A percentile compares a stretch with the other conserved stretches of the same genome.
Evolutionary conservation across 352 stramenopile genomes (phyloP).

Genomic region (Phytophthora capsici): DNA sequence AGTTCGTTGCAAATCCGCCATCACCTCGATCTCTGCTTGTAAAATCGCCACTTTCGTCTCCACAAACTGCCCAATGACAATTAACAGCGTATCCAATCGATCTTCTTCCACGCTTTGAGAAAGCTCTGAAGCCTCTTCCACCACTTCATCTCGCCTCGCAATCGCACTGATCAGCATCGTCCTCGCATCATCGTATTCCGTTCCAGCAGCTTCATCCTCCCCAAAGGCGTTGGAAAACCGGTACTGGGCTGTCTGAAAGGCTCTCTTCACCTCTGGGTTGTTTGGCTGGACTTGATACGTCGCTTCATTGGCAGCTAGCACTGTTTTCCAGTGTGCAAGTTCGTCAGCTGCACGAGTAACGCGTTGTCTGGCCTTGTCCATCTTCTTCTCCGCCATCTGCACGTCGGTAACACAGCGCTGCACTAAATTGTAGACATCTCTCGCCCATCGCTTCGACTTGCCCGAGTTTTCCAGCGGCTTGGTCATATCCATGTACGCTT

Average conservation of each 20-base stretch:
- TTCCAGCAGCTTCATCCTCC: conserved; percentile 63
- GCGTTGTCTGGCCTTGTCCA: conserved; percentile 71
- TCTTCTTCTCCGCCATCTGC: conserved; percentile 71
- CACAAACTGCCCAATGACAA: conserved; percentile 88
- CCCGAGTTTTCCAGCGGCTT: conserved; percentile 78
- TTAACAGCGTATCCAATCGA: conserved; percentile 81
- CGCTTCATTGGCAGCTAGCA: conserved; percentile 81
- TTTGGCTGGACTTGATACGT: conserved; percentile 84
- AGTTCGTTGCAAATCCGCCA: conserved; percentile 68
- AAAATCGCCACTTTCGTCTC: conserved; percentile 86
- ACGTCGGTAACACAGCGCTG: conserved; percentile 84
- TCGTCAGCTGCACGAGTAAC: conserved; percentile 74
- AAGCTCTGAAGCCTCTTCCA: conserved; percentile 78
- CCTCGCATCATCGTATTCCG: conserved; percentile 70
- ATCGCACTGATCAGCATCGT: conserved; percentile 65
- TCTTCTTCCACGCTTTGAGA: conserved; percentile 87
- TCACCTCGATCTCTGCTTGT: conserved; percentile 81
- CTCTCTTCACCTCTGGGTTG: conserved; percentile 74
- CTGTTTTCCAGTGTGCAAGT: conserved; percentile 74
- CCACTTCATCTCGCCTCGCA: conserved; percentile 77
- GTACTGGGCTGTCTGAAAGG: conserved; percentile 67
- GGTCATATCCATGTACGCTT: conserved; percentile 81
- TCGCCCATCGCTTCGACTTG: conserved; percentile 75
- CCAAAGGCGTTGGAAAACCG: conserved; percentile 68
- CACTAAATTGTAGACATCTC: conserved; percentile 82